phyloP scores from a whole-genome alignment of 2,329 filamentous ascomycete genomes.

The Colletotrichum sp. region DNA sequence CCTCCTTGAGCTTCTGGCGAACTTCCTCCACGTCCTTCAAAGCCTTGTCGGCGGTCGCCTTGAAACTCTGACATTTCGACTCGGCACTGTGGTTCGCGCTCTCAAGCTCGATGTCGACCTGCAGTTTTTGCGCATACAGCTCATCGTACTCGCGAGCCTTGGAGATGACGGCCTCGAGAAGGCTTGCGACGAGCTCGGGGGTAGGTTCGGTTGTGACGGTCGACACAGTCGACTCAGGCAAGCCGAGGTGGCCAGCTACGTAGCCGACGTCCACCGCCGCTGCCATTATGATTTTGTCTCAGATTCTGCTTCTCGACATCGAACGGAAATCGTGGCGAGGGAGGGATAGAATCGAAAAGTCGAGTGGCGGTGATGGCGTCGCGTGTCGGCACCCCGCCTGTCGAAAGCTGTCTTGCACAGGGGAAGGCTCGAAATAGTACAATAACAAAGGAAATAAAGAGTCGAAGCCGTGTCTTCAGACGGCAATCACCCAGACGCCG shows the following conservation, averaged over 20 bases:
- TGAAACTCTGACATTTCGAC: slow-evolving; percentile 80
- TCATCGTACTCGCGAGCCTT: slow-evolving; percentile 86
- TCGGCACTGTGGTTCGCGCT: slow-evolving; percentile 86
- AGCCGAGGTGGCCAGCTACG: slow-evolving; percentile 72
- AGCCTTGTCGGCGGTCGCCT: slow-evolving; percentile 80
- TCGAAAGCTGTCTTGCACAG: neutral
- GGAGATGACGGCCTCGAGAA: slow-evolving; percentile 75
- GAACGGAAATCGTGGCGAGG: neutral
- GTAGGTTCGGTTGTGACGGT: slow-evolving; percentile 72
- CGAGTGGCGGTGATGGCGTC: neutral
- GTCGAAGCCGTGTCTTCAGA: neutral
- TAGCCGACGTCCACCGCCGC: slow-evolving; percentile 71
- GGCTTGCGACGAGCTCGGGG: slow-evolving; percentile 73
- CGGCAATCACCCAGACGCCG: neutral
- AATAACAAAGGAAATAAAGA: neutral
- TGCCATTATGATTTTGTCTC: slow-evolving; percentile 38
- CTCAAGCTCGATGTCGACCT: slow-evolving; percentile 90
- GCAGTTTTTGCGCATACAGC: slow-evolving; percentile 85
- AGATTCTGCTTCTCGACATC: slow-evolving; percentile 6
- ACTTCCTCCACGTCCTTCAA: slow-evolving; percentile 84
- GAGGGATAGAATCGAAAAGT: neutral
- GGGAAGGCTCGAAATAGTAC: neutral
- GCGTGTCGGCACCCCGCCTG: slow-evolving; percentile 1
- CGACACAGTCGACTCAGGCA: slow-evolving; percentile 68
- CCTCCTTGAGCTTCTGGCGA: slow-evolving; percentile 78